Percentiles rank a stretch among this genome's conserved stretches.
These are phyloP conservation scores for Apophysomyces variabilis DNA, from an alignment of 371 early-diverging fungal genomes.

Conservation along the genomic window DNA sequence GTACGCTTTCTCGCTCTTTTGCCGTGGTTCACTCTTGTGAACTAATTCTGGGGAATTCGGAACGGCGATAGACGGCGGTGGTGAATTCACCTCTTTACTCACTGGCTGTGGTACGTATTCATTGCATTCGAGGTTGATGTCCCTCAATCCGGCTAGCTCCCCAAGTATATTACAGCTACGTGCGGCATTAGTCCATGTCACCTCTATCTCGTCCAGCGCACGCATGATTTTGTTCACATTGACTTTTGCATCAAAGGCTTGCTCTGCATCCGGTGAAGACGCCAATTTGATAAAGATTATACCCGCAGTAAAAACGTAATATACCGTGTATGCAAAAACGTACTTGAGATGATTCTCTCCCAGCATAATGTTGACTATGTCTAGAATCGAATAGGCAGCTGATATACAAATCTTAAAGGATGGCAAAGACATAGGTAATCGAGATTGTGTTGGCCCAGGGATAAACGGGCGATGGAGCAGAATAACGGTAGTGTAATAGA, in stretches of 20 bases:
- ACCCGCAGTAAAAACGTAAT: constrained; percentile 47
- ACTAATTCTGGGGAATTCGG: constrained; percentile 18
- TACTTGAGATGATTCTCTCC: constrained; percentile 35
- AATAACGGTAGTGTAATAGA: constrained; percentile 47
- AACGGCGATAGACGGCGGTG: constrained; percentile 20
- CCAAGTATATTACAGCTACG: constrained; percentile 48
- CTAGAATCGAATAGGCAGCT: constrained; percentile 51
- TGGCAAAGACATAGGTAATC: constrained; percentile 33
- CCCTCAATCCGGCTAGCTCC: constrained; percentile 46
- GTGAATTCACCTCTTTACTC: constrained; percentile 12
- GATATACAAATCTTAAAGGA: constrained; percentile 49
- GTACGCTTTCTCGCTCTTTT: background rate
- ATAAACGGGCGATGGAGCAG: constrained; percentile 50
- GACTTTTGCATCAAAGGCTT: constrained; percentile 33
- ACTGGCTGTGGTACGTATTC: constrained; percentile 16
- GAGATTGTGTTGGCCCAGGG: constrained; percentile 27
- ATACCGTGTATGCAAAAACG: constrained; percentile 42
- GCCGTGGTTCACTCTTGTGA: background rate
- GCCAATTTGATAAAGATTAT: constrained; percentile 42
- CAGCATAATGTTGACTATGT: constrained; percentile 43
- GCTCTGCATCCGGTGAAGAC: constrained; percentile 29
- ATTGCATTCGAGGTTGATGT: constrained; percentile 32
- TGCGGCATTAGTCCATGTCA: constrained; percentile 40
- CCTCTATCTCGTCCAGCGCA: constrained; percentile 40
- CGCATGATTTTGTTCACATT: constrained; percentile 44